Percentiles rank a stretch among this genome's conserved stretches.
Evolutionary conservation across 352 stramenopile species (phyloP).

Genomic region (Globisporangium uncinulatum): DNA sequence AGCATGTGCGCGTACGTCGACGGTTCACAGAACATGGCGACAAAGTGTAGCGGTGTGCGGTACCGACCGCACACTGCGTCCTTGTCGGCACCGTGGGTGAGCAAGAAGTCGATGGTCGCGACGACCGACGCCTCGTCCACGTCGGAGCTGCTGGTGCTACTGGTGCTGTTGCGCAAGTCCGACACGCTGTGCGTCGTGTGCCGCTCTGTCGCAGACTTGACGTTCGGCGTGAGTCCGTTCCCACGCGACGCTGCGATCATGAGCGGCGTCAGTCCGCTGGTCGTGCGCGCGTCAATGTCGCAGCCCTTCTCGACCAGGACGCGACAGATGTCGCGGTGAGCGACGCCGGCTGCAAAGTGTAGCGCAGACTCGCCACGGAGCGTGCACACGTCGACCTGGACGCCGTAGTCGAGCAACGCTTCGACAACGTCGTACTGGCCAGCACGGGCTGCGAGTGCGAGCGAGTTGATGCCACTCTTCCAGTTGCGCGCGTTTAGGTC

Average conservation of each 20-base stretch:
- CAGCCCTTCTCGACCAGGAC: slow-evolving; percentile 68
- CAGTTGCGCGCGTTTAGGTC: slow-evolving; percentile 78
- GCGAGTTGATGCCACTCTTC: slow-evolving; percentile 70
- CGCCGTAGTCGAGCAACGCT: slow-evolving; percentile 78
- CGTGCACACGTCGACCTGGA: slow-evolving; percentile 52
- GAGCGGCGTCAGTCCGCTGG: slow-evolving; percentile 62
- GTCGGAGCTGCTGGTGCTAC: slow-evolving; percentile 7
- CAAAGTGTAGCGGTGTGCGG: slow-evolving; percentile 71
- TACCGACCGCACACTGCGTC: slow-evolving; percentile 63
- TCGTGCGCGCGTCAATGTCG: slow-evolving; percentile 63
- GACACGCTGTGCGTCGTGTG: slow-evolving; percentile 20
- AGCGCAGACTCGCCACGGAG: slow-evolving; percentile 70
- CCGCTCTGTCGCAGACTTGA: slow-evolving; percentile 20
- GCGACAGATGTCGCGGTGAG: slow-evolving; percentile 52
- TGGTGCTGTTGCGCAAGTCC: slow-evolving; percentile 38
- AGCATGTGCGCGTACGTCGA: slow-evolving; percentile 52
- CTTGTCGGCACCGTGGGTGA: slow-evolving; percentile 56
- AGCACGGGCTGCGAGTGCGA: slow-evolving; percentile 67
- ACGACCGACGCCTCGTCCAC: slow-evolving; percentile 53
- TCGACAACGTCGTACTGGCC: slow-evolving; percentile 66
- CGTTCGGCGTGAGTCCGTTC: slow-evolving; percentile 22
- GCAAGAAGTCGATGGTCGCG: slow-evolving; percentile 65
- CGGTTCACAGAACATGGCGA: slow-evolving; percentile 51
- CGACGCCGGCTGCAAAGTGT: slow-evolving; percentile 73
- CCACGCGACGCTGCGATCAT: slow-evolving; percentile 69